Base-by-base conservation (phyloP, 495 filamentous ascomycete genomes). In the Sabuloglossum arenarium region DNA sequence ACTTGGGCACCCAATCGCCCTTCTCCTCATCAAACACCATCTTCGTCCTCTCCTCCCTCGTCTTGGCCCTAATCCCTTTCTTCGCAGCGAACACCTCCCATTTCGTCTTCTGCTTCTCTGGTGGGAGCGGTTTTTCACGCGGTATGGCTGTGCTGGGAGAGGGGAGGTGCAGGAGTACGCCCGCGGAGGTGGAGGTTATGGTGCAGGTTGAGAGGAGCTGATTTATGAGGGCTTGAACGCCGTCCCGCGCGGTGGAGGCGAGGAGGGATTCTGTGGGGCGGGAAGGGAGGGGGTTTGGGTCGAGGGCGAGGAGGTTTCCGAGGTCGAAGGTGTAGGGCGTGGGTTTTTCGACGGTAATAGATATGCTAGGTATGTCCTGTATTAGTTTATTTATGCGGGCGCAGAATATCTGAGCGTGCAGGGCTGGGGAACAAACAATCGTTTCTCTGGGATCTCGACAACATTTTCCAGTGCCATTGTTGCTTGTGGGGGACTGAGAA, bases 71-170 rank as follows among this genome's bases (percentile, higher is more conserved):
- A 66, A 98, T 96, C 29, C 91, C 93, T 71, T 94, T 91, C 76
- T 90, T 94, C 70, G 79, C 81, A 21, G 91, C 91, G 70, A 98
- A 98, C 51, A 81, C 77, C 67, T 91, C 80, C 91, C 91, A 98
- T 66, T 86, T 94, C 50, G 91, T 96, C 55, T 80, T 81, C 25
- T 79, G 69, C 71, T 88, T 94, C 52, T 79, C 75, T 28, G 74
- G 71, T 0, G 91, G 91, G 0, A 96, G 69, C 3, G 86, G 84
- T 72, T 98, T 98, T 68, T 93, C 87, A 53, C 91, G 83, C 5
- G 91, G 91, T 0, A 95, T 0, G 73, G 64, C 11, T 0, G 80
- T 90, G 3, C 75, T 69, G 0, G 81, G 70, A 0, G 91, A 91
- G 0, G 97, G 81, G 19, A 74, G 73, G 16, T n/a, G n/a, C n/a